Evolutionary conservation across 768 basidiomycete genomes (phyloP), one percentile per base, ranked within the genome.

Genomic region (Sistotremastrum niveocremeum): DNA sequence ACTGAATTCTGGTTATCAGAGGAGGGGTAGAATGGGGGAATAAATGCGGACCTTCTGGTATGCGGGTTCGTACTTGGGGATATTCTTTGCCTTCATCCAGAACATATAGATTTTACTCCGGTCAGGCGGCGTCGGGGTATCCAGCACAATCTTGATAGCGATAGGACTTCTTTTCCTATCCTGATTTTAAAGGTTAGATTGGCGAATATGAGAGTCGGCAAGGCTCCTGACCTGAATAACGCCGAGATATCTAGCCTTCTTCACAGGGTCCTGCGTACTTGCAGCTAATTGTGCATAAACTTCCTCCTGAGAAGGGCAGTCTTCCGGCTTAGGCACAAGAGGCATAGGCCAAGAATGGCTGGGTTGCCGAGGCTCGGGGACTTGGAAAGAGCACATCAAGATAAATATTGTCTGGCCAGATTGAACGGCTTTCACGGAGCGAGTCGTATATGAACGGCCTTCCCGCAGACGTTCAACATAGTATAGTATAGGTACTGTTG

Each of bases 381-480:
- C 70, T 51, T 89, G 84, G 68, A 87, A 90, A 4, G 86, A 89
- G 59, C 84, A 88, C 49, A 84, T 57, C 63, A 88, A 67, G 37
- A 81, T 70, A 58, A 76, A 76, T 47, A 77, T 64, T n/a, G 60
- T 58, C 39, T 60, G 62, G n/a, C 75, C 74, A 34, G 62, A 60
- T 48, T 77, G 76, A 10, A 63, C 56, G 20, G 79, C 78, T 54
- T 73, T 77, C 50, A 81, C 73, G 49, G 65, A 70, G 43, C 77
- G 74, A 3, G 85, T 85, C 41, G 71, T 66, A 58, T 86, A 89
- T 8, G 81, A 80, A 30, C 73, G 72, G 39, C 85, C 86, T 49
- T 86, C 70, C 4, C 86, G 79, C 34, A 86, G 60, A 6, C 77
- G 67, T 51, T 87, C 84, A 43, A 90, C 83, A 50, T 73, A 73